Conservation (phyloP, 768 basidiomycete species). For the Xerocomellus intermedius region DNA sequence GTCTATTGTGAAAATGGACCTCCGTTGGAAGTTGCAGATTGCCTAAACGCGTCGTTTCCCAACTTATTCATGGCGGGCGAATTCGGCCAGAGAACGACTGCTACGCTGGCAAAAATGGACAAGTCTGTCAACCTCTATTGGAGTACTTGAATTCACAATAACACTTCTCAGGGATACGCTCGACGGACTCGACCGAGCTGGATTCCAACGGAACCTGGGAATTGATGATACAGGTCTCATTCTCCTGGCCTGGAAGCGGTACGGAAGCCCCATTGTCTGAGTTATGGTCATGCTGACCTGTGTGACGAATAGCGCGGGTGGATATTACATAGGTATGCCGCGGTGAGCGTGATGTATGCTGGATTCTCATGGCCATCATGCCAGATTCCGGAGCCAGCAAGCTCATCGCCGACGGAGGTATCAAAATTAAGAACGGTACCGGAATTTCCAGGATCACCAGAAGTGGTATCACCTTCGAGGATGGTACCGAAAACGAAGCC, state of each 20-base stretch:
- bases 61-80: background rate
- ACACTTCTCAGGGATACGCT: background rate
- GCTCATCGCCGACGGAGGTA: slow-evolving; percentile 43
- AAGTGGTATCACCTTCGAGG: slow-evolving; percentile 21
- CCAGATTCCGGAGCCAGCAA: slow-evolving; percentile 37
- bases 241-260: slow-evolving; percentile 6
- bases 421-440: slow-evolving; percentile 49
- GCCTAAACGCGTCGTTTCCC: slow-evolving; percentile 1
- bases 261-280: slow-evolving; percentile 1
- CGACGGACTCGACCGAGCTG: slow-evolving; percentile 2
- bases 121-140: background rate
- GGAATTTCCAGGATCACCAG: slow-evolving; percentile 25
- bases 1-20: slow-evolving; percentile 6
- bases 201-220: slow-evolving; percentile 26
- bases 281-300: background rate
- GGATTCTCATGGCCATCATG: background rate
- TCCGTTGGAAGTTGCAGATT: slow-evolving; percentile 4
- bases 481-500: slow-evolving; percentile 24
- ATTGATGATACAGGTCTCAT: slow-evolving; percentile 33
- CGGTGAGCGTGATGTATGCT: too few species aligned
- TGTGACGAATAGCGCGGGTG: slow-evolving; percentile 29
- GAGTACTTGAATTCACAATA: background rate
- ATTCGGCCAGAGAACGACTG: slow-evolving; percentile 4
- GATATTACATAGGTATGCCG: slow-evolving; percentile 37
- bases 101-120: background rate